phyloP scores from a whole-genome alignment of 2,329 filamentous ascomycete species.

The Aspergillus flavus region DNA sequence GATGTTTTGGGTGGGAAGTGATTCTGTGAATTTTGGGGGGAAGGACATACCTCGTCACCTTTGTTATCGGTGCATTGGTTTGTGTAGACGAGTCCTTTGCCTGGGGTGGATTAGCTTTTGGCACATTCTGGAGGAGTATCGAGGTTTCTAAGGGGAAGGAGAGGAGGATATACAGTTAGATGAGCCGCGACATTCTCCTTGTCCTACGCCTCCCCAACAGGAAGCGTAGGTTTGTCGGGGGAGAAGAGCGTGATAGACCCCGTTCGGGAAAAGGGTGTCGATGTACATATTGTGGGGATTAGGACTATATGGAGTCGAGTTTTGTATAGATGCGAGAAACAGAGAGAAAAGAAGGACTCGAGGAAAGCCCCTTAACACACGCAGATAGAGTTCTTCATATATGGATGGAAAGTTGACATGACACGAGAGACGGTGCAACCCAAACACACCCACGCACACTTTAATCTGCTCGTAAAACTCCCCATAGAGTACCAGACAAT shows the following conservation, averaged over 20 bases:
- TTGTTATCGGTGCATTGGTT: conserved; percentile 11
- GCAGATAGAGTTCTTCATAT: not conserved
- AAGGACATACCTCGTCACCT: not conserved
- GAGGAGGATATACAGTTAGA: conserved; percentile 7
- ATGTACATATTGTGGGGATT: not conserved
- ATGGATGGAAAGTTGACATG: not conserved
- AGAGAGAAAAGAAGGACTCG: not conserved
- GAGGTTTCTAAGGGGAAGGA: not conserved
- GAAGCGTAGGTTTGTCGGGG: not conserved
- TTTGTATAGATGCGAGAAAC: not conserved
- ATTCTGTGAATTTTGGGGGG: not conserved
- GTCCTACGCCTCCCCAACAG: conserved; percentile 5
- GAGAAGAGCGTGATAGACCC: not conserved
- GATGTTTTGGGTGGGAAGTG: not conserved
- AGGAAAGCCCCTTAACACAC: not conserved
- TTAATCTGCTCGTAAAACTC: not conserved
- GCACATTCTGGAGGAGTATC: too few relatives aligned
- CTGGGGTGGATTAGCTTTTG: not conserved
- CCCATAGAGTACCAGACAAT: not conserved
- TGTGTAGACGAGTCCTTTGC: conserved; percentile 12
- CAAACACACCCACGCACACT: not conserved
- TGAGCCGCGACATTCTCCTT: conserved; percentile 4
- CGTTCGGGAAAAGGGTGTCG: not conserved
- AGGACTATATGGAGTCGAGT: not conserved
- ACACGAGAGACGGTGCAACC: not conserved